Base-by-base conservation (phyloP, 305 asterid species). In the Rubia tinctorum region DNA sequence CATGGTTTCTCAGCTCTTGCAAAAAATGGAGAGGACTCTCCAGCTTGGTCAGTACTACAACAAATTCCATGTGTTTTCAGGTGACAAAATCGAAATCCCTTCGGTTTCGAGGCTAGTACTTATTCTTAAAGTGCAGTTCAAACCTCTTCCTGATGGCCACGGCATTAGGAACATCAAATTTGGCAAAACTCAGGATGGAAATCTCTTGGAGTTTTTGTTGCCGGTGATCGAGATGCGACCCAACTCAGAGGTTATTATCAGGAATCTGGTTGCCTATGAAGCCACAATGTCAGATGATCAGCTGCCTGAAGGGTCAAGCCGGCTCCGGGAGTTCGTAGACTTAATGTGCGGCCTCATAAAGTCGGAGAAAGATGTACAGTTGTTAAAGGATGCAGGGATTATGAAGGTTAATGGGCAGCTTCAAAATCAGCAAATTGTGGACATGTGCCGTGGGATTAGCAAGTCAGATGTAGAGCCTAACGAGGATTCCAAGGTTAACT, bases 121-220 rank as follows among this genome's bases (percentile, higher is more conserved):
- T 10, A 51, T 69, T 39, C 47, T 51, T 14, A 51, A 18, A 7
- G 15, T 69, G 0, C 4, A 18, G 13, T 69, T 69, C 47, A 34
- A 30, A 14, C 37, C 63, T 14, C 63, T 69, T 18, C 64, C 73
- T 51, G 5, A 27, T n/a, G 1, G 8, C 18, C 58, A 71, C 13
- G 85, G 85, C 2, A 75, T 78, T 58, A 53, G 74, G 51, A 63
- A 51, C n/a, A 69, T 72, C 14, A 1, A 45, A 2, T 74, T 75
- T 15, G 15, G 43, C 23, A 2, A 6, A 22, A 23, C 45, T 8
- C 1, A 53, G 59, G 42, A 30, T 1, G 34, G 15, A 22, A 7
- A 22, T 9, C 17, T n/a, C 4, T 30, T 30, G 9, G 20, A 27
- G n/a, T 63, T 63, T 34, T 30, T 6, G 44, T n/a, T 63, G 44